phyloP scores from a whole-genome alignment of 2,329 filamentous ascomycete genomes.

The Acrodontium crateriforme region DNA sequence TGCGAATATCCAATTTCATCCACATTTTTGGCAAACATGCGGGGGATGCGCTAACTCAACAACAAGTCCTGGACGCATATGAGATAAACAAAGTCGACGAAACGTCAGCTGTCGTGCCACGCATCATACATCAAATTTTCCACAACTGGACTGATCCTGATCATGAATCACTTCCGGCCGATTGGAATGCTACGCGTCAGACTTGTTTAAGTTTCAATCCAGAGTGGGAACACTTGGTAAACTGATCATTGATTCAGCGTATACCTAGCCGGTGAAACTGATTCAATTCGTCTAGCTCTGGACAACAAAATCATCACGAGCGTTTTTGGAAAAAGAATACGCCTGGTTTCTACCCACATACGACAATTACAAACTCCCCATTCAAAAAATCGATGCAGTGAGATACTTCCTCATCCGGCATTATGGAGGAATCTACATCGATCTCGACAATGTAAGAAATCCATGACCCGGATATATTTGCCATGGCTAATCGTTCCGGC shows the following conservation, averaged over 20 bases:
- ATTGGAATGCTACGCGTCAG: conserved; percentile 1
- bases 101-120: conserved; percentile 1
- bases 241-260: too few species aligned
- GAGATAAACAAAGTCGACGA: neutral
- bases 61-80: conserved; percentile 2
- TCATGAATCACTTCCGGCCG: conserved; percentile 1
- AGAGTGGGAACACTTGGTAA: conserved; percentile 3
- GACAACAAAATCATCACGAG: neutral
- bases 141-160: conserved; percentile 4
- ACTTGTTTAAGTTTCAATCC: conserved; percentile 3
- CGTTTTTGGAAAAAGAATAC: neutral
- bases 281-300: neutral
- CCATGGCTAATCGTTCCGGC: neutral
- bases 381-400: conserved; percentile 59
- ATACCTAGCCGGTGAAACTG: too few species aligned
- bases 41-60: conserved; percentile 2
- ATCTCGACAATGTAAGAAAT: conserved; percentile 46
- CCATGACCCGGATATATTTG: neutral
- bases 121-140: conserved; percentile 5
- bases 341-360: neutral
- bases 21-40: conserved; percentile 3
- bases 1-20: too few species aligned
- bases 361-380: conserved; percentile 30
- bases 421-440: conserved; percentile 66
- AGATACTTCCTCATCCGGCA: conserved; percentile 63